These are phyloP conservation scores for Aspergillus tanneri DNA, from an alignment of 2,329 filamentous ascomycete genomes.

Conservation along the genomic window DNA sequence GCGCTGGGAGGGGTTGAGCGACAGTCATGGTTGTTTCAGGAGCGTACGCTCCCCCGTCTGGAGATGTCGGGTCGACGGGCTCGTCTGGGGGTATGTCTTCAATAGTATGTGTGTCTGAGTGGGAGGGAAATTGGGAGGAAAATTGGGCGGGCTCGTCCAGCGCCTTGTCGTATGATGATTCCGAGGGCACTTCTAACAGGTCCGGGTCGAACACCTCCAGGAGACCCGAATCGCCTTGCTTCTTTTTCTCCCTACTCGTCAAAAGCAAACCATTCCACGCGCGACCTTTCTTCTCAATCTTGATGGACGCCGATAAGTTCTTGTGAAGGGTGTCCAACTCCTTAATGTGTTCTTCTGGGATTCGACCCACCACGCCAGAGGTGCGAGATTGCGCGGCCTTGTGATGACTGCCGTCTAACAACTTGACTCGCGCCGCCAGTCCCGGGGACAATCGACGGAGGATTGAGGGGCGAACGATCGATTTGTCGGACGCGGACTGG, in stretches of 20 bases:
- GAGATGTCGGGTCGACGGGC: not conserved
- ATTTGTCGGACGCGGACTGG: slow-evolving; percentile 28
- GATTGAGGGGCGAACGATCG: slow-evolving; percentile 34
- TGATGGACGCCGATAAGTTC: slow-evolving; percentile 35
- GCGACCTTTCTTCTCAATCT: slow-evolving; percentile 38
- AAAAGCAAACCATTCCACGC: slow-evolving; percentile 34
- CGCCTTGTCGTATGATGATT: not conserved
- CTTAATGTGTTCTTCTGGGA: slow-evolving; percentile 42
- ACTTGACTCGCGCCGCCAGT: slow-evolving; percentile 44
- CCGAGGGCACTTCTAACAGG: not conserved
- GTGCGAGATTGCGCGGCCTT: slow-evolving; percentile 22
- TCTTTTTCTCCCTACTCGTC: slow-evolving; percentile 14
- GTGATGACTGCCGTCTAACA: slow-evolving; percentile 40
- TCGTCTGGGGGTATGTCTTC: not conserved
- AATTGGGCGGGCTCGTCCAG: not conserved
- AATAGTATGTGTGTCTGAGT: not conserved
- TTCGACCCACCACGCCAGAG: slow-evolving; percentile 37
- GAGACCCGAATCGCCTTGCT: slow-evolving; percentile 21
- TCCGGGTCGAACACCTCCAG: slow-evolving; percentile 23
- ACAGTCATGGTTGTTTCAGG: slow-evolving; percentile 29
- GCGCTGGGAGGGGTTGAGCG: slow-evolving; percentile 27
- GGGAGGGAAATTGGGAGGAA: not conserved
- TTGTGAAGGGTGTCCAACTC: slow-evolving; percentile 42
- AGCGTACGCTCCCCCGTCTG: not conserved
- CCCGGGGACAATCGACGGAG: slow-evolving; percentile 45